phyloP scores from a whole-genome alignment of 768 basidiomycete species.

The Agaricus subrufescens region DNA sequence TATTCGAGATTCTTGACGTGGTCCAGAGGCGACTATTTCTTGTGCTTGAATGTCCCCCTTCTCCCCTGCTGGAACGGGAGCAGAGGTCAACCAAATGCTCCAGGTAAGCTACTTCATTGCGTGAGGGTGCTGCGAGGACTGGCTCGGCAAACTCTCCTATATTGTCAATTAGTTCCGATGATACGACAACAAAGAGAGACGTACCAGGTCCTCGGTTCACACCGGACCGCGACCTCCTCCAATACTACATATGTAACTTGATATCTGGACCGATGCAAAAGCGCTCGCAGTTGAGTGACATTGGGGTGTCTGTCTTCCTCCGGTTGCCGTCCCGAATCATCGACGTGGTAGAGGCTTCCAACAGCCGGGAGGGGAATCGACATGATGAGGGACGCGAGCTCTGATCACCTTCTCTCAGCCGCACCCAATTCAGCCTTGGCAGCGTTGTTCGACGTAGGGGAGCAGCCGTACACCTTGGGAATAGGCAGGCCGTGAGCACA shows the following conservation, averaged over 20 bases:
- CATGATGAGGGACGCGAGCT: constrained; percentile 44
- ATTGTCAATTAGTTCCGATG: constrained; percentile 19
- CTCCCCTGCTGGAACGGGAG: too few relatives aligned
- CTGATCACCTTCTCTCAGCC: constrained; percentile 29
- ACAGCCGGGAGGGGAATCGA: constrained; percentile 37
- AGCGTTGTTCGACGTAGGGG: constrained; percentile 30
- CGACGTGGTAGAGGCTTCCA: constrained; percentile 36
- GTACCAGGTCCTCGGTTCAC: constrained; percentile 49
- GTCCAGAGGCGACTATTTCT: constrained; percentile 10
- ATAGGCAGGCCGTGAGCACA: constrained; percentile 34
- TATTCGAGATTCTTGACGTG: constrained; percentile 46
- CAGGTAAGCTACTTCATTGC: constrained; percentile 47
- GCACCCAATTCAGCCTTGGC: constrained; percentile 38
- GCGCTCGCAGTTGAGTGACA: constrained; percentile 32
- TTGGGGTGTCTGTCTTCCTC: constrained; percentile 20
- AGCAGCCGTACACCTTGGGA: constrained; percentile 39
- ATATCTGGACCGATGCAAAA: constrained; percentile 45
- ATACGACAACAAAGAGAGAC: constrained; percentile 23
- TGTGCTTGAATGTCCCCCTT: too few relatives aligned
- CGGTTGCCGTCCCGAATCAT: constrained; percentile 36
- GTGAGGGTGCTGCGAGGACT: constrained; percentile 34
- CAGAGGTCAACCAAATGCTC: constrained; percentile 22
- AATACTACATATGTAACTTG: constrained; percentile 39
- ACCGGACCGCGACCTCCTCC: constrained; percentile 44
- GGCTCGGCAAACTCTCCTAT: constrained; percentile 40